Evolutionary conservation across 768 basidiomycete genomes (phyloP).

Genomic region (Tephrocybe sp.): DNA sequence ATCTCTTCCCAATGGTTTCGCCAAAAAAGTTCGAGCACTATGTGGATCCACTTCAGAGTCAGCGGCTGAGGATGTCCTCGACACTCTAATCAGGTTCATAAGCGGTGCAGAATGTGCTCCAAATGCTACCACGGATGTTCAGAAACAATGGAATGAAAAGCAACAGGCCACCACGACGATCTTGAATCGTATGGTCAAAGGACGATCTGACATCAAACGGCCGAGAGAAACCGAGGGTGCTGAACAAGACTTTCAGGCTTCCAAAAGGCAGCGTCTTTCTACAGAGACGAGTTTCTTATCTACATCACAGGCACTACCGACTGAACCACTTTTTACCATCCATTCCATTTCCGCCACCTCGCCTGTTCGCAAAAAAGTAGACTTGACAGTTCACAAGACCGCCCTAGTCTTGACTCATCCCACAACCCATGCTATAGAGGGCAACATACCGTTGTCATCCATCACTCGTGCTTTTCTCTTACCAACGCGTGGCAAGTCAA

Average conservation of each 20-base stretch:
- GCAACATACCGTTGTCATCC: slow-evolving; percentile 45
- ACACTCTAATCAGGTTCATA: slow-evolving; percentile 44
- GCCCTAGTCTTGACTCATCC: slow-evolving; percentile 56
- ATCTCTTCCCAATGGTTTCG: slow-evolving; percentile 32
- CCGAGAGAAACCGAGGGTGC: slow-evolving; percentile 32
- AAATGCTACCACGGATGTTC: slow-evolving; percentile 25
- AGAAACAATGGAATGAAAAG: slow-evolving; percentile 37
- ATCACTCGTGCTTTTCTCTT: slow-evolving; percentile 68
- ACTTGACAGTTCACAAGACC: slow-evolving; percentile 55
- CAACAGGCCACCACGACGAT: slow-evolving; percentile 31
- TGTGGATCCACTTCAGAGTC: slow-evolving; percentile 31
- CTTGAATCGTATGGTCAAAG: slow-evolving; percentile 26
- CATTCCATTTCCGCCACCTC: slow-evolving; percentile 69
- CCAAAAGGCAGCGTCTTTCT: slow-evolving; percentile 35
- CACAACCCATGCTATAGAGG: slow-evolving; percentile 46
- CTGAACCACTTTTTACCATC: slow-evolving; percentile 54
- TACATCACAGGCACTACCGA: slow-evolving; percentile 25
- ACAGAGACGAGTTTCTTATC: slow-evolving; percentile 16
- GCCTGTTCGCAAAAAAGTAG: slow-evolving; percentile 74
- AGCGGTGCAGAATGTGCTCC: slow-evolving; percentile 37
- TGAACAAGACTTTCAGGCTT: slow-evolving; percentile 17
- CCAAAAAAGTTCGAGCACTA: slow-evolving; percentile 30
- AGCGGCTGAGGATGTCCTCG: slow-evolving; percentile 31
- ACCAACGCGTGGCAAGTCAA: slow-evolving; percentile 72
- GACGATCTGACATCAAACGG: slow-evolving; percentile 30